These are phyloP conservation scores for Coemansia sp. DNA, from an alignment of 192 early-diverging fungal species.

Conservation along the genomic window DNA sequence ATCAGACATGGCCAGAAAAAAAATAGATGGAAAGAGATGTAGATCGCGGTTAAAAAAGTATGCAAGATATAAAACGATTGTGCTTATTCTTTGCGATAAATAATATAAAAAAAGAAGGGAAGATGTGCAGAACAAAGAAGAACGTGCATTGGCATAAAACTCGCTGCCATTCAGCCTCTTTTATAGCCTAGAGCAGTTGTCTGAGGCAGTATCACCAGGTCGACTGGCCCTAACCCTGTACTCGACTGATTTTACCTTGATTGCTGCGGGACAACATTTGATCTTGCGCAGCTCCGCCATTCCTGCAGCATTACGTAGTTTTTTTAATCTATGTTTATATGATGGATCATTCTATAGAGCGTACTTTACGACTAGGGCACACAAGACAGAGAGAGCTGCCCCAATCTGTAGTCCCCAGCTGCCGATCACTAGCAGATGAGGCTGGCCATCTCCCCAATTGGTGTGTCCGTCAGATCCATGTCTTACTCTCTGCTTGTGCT, in stretches of 20 bases:
- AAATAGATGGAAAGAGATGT: not conserved
- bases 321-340: not conserved
- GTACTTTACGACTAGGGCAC: not conserved
- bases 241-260: not conserved
- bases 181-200: not conserved
- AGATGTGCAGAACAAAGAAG: not conserved
- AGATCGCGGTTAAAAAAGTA: not conserved
- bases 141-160: not conserved
- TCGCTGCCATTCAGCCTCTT: not conserved
- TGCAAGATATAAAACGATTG: not conserved
- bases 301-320: not conserved
- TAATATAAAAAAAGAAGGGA: not conserved
- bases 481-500: not conserved
- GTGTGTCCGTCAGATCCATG: not conserved
- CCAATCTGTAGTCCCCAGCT: not conserved
- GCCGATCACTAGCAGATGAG: not conserved
- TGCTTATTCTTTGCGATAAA: not conserved
- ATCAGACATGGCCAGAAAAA: conserved; percentile 10
- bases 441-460: not conserved
- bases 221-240: not conserved
- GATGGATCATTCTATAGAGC: not conserved
- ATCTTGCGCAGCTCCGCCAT: not conserved
- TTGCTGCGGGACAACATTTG: not conserved
- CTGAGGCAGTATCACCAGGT: not conserved
- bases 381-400: not conserved